These are phyloP conservation scores for Aspergillus saccharolyticus DNA, from an alignment of 495 filamentous ascomycete species.

Conservation along the genomic window DNA sequence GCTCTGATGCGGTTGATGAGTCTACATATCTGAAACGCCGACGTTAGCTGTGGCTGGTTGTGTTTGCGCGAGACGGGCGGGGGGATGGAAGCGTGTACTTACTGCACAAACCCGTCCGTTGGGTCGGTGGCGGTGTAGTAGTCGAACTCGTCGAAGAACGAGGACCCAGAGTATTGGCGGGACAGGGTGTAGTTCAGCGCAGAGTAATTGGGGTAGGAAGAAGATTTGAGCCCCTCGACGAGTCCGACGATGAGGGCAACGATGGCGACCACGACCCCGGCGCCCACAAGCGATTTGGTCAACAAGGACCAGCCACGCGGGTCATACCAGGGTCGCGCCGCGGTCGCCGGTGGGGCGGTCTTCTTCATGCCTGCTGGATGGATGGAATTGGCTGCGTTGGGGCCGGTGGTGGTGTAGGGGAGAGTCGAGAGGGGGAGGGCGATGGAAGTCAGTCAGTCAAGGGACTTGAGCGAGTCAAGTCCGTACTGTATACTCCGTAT, in stretches of 20 bases:
- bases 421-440: neutral
- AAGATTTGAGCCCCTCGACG: slow-evolving; percentile 42
- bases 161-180: slow-evolving; percentile 44
- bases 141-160: slow-evolving; percentile 49
- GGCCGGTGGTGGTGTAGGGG: neutral
- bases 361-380: neutral
- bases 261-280: slow-evolving; percentile 36
- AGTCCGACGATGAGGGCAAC: slow-evolving; percentile 51
- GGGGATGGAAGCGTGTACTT: neutral
- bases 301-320: slow-evolving; percentile 45
- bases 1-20: slow-evolving; percentile 22
- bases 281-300: slow-evolving; percentile 36
- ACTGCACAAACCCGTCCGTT: slow-evolving; percentile 49
- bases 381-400: neutral
- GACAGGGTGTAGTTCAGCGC: slow-evolving; percentile 43
- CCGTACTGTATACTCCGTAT: too few relatives aligned
- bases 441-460: too few relatives aligned
- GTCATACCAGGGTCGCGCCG: slow-evolving; percentile 40
- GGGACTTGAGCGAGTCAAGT: too few relatives aligned
- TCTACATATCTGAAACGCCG: slow-evolving; percentile 28
- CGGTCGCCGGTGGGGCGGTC: neutral
- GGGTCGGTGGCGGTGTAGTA: slow-evolving; percentile 52
- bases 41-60: too few relatives aligned
- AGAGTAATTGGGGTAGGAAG: slow-evolving; percentile 51
- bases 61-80: too few relatives aligned